Conservation (phyloP, 352 stramenopile species). For the Phytopythium mirpurense region DNA sequence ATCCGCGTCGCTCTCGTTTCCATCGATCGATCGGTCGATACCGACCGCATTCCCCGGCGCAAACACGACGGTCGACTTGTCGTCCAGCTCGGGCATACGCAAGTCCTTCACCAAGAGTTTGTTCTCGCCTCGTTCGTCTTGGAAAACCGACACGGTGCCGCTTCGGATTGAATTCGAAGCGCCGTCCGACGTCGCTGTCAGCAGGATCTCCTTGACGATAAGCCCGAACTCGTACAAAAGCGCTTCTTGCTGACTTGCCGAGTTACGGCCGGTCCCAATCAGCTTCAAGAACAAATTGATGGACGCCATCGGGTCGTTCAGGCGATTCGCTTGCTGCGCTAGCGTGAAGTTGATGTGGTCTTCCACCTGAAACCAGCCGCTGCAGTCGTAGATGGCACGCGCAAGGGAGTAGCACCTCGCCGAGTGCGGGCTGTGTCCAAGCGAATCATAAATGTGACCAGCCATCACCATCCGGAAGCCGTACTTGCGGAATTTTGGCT, state of each 20-base stretch:
- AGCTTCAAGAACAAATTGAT: conserved; percentile 85
- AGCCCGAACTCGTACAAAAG: conserved; percentile 81
- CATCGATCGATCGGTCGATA: conserved; percentile 68
- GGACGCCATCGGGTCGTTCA: conserved; percentile 73
- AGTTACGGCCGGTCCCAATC: conserved; percentile 77
- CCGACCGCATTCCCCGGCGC: conserved; percentile 64
- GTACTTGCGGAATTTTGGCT: conserved; percentile 83
- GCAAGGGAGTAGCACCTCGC: conserved; percentile 79
- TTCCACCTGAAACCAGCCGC: conserved; percentile 82
- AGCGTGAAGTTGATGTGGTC: conserved; percentile 88
- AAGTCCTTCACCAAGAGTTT: conserved; percentile 69
- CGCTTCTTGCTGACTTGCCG: conserved; percentile 75
- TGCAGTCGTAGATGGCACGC: conserved; percentile 73
- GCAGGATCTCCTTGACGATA: conserved; percentile 77
- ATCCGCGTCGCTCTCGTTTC: conserved; percentile 44
- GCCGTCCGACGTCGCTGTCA: conserved; percentile 28
- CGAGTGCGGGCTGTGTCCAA: conserved; percentile 67
- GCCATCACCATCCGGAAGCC: conserved; percentile 89
- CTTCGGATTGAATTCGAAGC: conserved; percentile 9
- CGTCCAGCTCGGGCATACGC: conserved; percentile 78
- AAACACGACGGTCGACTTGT: conserved; percentile 79
- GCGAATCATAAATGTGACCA: conserved; percentile 74
- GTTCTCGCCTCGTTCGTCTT: conserved; percentile 29
- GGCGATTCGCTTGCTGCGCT: conserved; percentile 70
- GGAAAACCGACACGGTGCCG: conserved; percentile 21